Base-by-base conservation (phyloP, 805 yeast genomes). In the Maudiozyma bulderi region DNA sequence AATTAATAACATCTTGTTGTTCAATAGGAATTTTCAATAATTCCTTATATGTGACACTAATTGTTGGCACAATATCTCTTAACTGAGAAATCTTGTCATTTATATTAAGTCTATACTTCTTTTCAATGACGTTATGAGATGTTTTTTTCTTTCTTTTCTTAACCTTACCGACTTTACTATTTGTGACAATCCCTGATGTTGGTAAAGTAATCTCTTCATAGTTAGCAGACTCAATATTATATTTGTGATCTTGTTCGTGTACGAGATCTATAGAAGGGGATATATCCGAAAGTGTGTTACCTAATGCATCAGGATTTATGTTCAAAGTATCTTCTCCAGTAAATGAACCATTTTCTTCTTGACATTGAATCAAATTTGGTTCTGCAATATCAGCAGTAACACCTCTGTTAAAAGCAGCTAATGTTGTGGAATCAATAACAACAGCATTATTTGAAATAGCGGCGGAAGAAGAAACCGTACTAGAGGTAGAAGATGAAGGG, bases 91-190 rank as follows among this genome's bases (percentile, higher is more conserved):
- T 83, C 67, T 83, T 83, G 50, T 81, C 78, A 60, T 82, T 83
- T 56, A 83, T 82, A 57, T 81, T 83, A 7, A 84, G 77, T 61
- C 89, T 70, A 65, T 83, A 83, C 59, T 81, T 80, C 65, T 81
- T 82, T 58, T 83, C 89, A 57, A 83, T 81, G 71, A 80, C 75
- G 58, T 82, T 83, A 65, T 83, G 88, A 2, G 86, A 76, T 2
- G 79, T 72, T 59, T 79, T 80, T 49, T 74, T 77, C 49, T 74
- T 77, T 50, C 68, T 67, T 40, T 39, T 46, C 34, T 32, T 44
- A 7, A 44, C 43, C 41, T 41, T 57, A 54, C 49, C 56, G 54
- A 31, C 46, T 43, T 9, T 52, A 9, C 20, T 13, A 39, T 9
- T 20, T 49, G 39, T 52, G 53, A 29, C 54, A 50, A 8, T 40